Base-by-base conservation (phyloP, 2,329 filamentous ascomycete species). In the Alternaria brassicae region DNA sequence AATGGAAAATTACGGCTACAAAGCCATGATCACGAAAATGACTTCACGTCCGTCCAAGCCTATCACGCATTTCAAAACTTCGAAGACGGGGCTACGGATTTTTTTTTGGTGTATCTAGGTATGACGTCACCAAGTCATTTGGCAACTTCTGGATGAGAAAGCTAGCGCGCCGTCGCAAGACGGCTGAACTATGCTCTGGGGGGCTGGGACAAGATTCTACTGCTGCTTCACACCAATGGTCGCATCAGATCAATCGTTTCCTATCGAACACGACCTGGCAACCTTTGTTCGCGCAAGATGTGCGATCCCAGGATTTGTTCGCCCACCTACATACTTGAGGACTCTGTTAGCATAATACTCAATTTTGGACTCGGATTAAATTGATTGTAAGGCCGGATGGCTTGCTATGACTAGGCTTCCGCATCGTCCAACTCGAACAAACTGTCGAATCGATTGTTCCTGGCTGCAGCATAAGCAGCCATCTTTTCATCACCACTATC, bases 391-490 rank as follows among this genome's bases (percentile, higher is more conserved):
- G 10, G n/a, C n/a, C 27, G 36, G 39, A 28, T 49, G 10, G 10
- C 17, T 41, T 30, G 52, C 15, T 39, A 15, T 12, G 19, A 48
- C 30, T 48, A 48, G n/a, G 30, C 30, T 23, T 19, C 13, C 27
- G 34, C 54, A 49, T 53, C 47, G 10, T 45, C 51, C 17, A 56
- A 39, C 25, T 52, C 63, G 21, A 62, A 56, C 64, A 79, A 63
- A 42, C 72, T 73, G 60, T 78, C 77, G 65, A 74, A 82, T 5
- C 80, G 76, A 71, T 80, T 82, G 10, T 77, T 74, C 58, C 80
- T 77, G 25, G 79, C 81, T 21, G 77, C 76, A 44, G 68, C 78
- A 77, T 76, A 78, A 7, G 62, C 60, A 17, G 58, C 59, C 48
- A 69, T 61, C 70, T 71, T 68, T 36, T 65, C 74, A 55, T 60